phyloP scores from a whole-genome alignment of 1,284 basidiomycete genomes.

The Porodaedalea pini region DNA sequence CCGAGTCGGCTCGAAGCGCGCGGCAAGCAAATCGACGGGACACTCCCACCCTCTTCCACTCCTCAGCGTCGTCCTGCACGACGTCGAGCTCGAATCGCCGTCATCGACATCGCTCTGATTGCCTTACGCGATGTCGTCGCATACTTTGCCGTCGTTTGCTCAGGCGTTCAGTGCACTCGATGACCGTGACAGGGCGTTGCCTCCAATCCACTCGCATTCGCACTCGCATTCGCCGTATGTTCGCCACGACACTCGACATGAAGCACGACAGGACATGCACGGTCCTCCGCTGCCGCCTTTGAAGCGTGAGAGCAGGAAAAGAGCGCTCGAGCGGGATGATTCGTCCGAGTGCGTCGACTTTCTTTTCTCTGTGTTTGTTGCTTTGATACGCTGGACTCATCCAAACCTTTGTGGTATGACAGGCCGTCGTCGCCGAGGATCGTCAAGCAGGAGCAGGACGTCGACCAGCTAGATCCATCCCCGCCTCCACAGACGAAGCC shows the following conservation, averaged over 20 bases:
- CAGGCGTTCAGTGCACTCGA: constrained; percentile 20
- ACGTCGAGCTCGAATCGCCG: background rate
- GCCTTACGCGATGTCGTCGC: constrained; percentile 1
- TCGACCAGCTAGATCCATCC: constrained; percentile 17
- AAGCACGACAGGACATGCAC: background rate
- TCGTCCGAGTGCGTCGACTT: constrained; percentile 12
- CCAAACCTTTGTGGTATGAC: background rate
- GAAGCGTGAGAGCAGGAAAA: constrained; percentile 9
- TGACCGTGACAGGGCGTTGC: constrained; percentile 3
- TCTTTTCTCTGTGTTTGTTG: background rate
- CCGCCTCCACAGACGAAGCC: constrained; percentile 6
- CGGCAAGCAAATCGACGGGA: background rate
- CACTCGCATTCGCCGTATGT: background rate
- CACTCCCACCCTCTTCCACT: background rate
- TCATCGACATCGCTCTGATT: background rate
- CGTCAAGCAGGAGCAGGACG: constrained; percentile 17
- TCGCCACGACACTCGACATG: background rate
- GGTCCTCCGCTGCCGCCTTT: constrained; percentile 2
- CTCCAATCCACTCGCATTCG: constrained; percentile 3
- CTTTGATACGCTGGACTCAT: background rate
- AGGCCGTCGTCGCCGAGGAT: constrained; percentile 9
- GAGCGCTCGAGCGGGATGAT: background rate
- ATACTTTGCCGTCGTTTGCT: constrained; percentile 20
- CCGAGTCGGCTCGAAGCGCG: background rate
- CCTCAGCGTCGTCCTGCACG: background rate